Conservation (phyloP, 2,329 filamentous ascomycete species). For the Colletotrichum magnum region DNA sequence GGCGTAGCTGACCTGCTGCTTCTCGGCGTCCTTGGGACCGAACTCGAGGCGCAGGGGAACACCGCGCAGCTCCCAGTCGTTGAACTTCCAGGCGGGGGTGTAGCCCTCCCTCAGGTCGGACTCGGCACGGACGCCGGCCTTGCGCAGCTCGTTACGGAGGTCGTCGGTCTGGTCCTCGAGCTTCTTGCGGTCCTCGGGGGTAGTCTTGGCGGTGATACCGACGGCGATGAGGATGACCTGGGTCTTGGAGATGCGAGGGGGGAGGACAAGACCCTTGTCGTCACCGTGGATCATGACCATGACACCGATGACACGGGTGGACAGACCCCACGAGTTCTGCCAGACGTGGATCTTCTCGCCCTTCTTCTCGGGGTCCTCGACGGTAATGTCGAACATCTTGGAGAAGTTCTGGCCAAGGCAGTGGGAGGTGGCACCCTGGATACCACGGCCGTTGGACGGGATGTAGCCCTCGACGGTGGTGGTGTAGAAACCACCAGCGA, state of each 20-base stretch:
- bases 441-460: conserved; percentile 93
- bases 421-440: conserved; percentile 96
- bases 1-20: conserved; percentile 85
- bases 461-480: conserved; percentile 98
- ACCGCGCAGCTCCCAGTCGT: conserved; percentile 98
- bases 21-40: conserved; percentile 92
- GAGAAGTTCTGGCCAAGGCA: conserved; percentile 97
- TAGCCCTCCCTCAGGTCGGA: conserved; percentile 91
- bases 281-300: conserved; percentile 99
- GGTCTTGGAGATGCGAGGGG: conserved; percentile 88
- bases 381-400: conserved; percentile 99
- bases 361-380: conserved; percentile 90
- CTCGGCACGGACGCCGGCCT: conserved; percentile 82
- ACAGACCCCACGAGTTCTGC: conserved; percentile 99
- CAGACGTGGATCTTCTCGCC: conserved; percentile 88
- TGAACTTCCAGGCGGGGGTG: conserved; percentile 97
- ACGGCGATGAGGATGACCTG: conserved; percentile 93
- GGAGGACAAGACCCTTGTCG: conserved; percentile 93
- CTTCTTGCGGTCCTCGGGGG: conserved; percentile 81
- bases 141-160: conserved; percentile 78
- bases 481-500: conserved; percentile 95
- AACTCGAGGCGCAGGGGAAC: conserved; percentile 95
- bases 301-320: conserved; percentile 96
- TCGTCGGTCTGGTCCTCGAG: conserved; percentile 83
- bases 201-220: conserved; percentile 90